A percentile compares a stretch with the other conserved stretches of the same genome.
Conservation (phyloP, 2,329 filamentous ascomycete species). For the Calonectria pteridis region DNA sequence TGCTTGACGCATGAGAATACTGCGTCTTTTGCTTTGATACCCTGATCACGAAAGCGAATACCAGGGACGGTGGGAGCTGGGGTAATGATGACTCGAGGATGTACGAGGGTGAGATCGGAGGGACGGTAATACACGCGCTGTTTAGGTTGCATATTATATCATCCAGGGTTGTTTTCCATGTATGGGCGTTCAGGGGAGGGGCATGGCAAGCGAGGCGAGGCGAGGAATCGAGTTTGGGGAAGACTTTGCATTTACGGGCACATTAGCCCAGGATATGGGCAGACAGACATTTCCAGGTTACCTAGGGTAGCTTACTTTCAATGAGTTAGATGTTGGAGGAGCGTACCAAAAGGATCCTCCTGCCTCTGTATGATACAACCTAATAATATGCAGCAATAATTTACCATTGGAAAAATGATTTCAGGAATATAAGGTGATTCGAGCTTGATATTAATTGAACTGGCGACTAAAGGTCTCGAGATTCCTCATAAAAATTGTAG, state of each 20-base stretch:
- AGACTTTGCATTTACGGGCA: slow-evolving; percentile 27
- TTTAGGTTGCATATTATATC: slow-evolving; percentile 43
- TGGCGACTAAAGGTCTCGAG: neutral
- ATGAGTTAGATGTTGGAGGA: slow-evolving; percentile 30
- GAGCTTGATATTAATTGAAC: neutral
- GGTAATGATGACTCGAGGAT: slow-evolving; percentile 22
- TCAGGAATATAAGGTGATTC: neutral
- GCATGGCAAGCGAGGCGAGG: slow-evolving; percentile 35
- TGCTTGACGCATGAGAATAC: slow-evolving; percentile 18
- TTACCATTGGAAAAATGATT: slow-evolving; percentile 6
- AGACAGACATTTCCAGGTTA: slow-evolving; percentile 11
- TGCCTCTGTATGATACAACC: slow-evolving; percentile 31
- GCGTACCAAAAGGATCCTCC: slow-evolving; percentile 8
- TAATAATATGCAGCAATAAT: slow-evolving; percentile 33
- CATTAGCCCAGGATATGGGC: slow-evolving; percentile 18
- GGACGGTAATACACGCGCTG: slow-evolving; percentile 32
- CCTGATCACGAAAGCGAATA: slow-evolving; percentile 5
- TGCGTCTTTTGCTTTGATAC: slow-evolving; percentile 21
- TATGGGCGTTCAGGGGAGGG: slow-evolving; percentile 40
- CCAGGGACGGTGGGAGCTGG: neutral
- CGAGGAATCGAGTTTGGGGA: slow-evolving; percentile 22
- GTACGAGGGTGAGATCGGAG: slow-evolving; percentile 26
- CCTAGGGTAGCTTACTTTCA: slow-evolving; percentile 12
- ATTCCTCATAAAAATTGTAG: neutral
- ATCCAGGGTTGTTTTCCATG: slow-evolving; percentile 35